Conservation (phyloP, 2,329 filamentous ascomycete species). For the Metarhizium album region DNA sequence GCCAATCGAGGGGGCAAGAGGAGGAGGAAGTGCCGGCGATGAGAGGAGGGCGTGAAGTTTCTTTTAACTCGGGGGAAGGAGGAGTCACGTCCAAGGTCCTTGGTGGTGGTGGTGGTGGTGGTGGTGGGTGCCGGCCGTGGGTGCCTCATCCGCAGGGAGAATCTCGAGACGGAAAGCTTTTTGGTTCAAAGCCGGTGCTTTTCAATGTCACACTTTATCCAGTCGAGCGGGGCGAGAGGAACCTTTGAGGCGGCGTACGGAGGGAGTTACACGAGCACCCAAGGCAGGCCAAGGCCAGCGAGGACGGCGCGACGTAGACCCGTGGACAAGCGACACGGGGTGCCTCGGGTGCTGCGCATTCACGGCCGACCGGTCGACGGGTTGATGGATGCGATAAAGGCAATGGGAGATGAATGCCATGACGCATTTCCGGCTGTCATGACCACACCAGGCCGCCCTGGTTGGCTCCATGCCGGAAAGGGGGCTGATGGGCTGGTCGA, state of each 20-base stretch:
- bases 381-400: constrained; percentile 5
- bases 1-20: not conserved
- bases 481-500: not conserved
- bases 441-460: not conserved
- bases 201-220: not conserved
- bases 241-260: not conserved
- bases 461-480: not conserved
- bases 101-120: not conserved
- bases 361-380: not conserved
- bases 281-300: not conserved
- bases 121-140: not conserved
- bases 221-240: not conserved
- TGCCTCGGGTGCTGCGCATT: too few species aligned
- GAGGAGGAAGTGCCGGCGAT: not conserved
- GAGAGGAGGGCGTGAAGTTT: not conserved
- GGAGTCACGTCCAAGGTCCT: not conserved
- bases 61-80: not conserved
- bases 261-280: too few species aligned
- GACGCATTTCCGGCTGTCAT: constrained; percentile 21
- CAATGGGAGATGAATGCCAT: constrained; percentile 8
- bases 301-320: not conserved
- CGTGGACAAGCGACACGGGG: not conserved
- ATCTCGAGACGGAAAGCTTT: not conserved
- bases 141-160: not conserved
- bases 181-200: not conserved